Percentiles rank a stretch among this genome's conserved stretches.
Conservation (phyloP, 1,284 basidiomycete genomes). For the Cryptococcus sp. region DNA sequence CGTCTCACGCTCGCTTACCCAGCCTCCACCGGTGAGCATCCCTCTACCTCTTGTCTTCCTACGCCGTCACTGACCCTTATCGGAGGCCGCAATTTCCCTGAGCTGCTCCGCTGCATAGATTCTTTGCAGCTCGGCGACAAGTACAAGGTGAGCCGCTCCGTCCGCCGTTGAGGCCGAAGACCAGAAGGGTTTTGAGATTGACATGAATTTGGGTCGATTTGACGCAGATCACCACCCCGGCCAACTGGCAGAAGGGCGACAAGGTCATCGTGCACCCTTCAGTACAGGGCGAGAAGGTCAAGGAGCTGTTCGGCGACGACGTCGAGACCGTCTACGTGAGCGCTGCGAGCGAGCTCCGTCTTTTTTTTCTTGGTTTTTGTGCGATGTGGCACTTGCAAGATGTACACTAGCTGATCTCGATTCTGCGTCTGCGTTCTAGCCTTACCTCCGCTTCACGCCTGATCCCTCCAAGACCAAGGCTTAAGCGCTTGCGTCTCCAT, state of each 20-base stretch:
- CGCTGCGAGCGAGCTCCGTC: conserved; percentile 2
- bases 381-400: background rate
- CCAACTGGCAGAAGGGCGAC: conserved; percentile 85
- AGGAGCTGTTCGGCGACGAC: conserved; percentile 61
- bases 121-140: conserved; percentile 93
- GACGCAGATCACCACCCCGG: conserved; percentile 26
- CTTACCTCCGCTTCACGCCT: conserved; percentile 58
- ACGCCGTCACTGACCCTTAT: conserved; percentile 18
- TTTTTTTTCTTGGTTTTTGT: too few species aligned
- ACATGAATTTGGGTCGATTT: background rate
- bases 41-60: background rate
- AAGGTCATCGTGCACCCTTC: conserved; percentile 94
- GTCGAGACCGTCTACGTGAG: conserved; percentile 55
- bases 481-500: conserved; percentile 3
- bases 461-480: conserved; percentile 44
- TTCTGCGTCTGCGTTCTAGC: conserved; percentile 27
- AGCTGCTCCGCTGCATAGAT: conserved; percentile 81
- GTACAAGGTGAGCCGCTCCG: conserved; percentile 56
- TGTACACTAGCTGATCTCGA: background rate
- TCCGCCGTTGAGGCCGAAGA: too few species aligned
- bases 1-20: conserved; percentile 89
- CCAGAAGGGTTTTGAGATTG: background rate
- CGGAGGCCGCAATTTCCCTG: conserved; percentile 63
- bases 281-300: conserved; percentile 83
- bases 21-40: conserved; percentile 68